Conservation (phyloP, 2,329 filamentous ascomycete genomes). For the Penicillium occitanis region DNA sequence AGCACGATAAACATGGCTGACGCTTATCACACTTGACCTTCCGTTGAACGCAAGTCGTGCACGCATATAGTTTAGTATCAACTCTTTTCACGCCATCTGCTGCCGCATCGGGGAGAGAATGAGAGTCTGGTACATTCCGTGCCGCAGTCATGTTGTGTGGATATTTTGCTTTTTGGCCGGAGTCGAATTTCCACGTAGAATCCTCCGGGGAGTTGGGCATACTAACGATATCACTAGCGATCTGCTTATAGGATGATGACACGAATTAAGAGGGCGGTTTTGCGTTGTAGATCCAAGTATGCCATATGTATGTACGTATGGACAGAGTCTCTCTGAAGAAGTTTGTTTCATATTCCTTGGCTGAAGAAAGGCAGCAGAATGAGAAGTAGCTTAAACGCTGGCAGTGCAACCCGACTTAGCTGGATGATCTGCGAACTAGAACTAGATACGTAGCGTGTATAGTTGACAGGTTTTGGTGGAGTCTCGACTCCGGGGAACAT, state of each 20-base stretch:
- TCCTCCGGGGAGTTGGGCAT: too few species aligned
- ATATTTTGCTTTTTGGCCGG: not conserved
- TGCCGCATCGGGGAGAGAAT: not conserved
- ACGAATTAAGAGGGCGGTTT: not conserved
- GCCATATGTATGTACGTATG: not conserved
- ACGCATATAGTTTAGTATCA: not conserved
- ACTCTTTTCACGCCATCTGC: not conserved
- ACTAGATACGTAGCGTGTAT: too few species aligned
- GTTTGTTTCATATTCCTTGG: not conserved
- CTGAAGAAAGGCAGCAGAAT: not conserved
- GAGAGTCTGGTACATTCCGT: not conserved
- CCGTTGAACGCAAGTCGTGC: not conserved
- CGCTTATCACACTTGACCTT: not conserved
- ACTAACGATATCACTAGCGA: not conserved
- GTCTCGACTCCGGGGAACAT: too few species aligned
- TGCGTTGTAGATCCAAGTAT: not conserved
- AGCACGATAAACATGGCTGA: not conserved
- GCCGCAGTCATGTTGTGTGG: not conserved
- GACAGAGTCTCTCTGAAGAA: not conserved
- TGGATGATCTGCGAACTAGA: not conserved
- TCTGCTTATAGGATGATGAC: not conserved
- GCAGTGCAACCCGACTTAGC: not conserved
- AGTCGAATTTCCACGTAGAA: not conserved
- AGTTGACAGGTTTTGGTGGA: too few species aligned
- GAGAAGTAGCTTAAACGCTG: not conserved